Evolutionary conservation across 768 basidiomycete genomes (phyloP).

Genomic region (Boletus bicolor): DNA sequence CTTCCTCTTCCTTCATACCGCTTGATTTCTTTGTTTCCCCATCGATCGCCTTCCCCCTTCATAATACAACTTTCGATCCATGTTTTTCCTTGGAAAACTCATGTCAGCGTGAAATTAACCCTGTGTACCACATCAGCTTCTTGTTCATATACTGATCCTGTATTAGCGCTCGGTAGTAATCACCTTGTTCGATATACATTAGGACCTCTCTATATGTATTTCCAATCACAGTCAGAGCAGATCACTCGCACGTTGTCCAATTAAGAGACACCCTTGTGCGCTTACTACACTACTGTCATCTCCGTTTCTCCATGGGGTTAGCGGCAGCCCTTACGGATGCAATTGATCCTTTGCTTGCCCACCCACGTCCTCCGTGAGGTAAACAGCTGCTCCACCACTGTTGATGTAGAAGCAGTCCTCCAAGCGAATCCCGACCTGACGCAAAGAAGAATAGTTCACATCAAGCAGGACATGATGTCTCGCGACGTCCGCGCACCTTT

Average conservation of each 20-base stretch:
- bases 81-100: slow-evolving; percentile 12
- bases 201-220: slow-evolving; percentile 10
- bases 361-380: slow-evolving; percentile 64
- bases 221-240: slow-evolving; percentile 1
- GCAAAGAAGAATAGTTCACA: slow-evolving; percentile 11
- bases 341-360: slow-evolving; percentile 47
- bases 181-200: slow-evolving; percentile 21
- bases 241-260: neutral
- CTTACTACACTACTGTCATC: slow-evolving; percentile 9
- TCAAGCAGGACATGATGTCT: neutral
- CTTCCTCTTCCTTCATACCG: slow-evolving; percentile 12
- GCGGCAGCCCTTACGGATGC: slow-evolving; percentile 26
- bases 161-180: slow-evolving; percentile 26
- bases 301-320: slow-evolving; percentile 22
- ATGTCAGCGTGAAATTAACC: slow-evolving; percentile 12
- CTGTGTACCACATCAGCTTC: slow-evolving; percentile 23
- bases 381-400: slow-evolving; percentile 48
- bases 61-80: slow-evolving; percentile 9
- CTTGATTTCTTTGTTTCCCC: slow-evolving; percentile 14
- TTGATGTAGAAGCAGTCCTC: slow-evolving; percentile 81
- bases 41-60: neutral
- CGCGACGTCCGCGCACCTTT: slow-evolving; percentile 40
- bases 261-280: neutral
- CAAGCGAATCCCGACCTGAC: slow-evolving; percentile 70
- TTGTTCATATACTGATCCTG: slow-evolving; percentile 30